A percentile compares a stretch with the other conserved stretches of the same genome.
These are phyloP conservation scores for Chlorella sp. DNA, from an alignment of 139 green algal species.

Conservation along the genomic window DNA sequence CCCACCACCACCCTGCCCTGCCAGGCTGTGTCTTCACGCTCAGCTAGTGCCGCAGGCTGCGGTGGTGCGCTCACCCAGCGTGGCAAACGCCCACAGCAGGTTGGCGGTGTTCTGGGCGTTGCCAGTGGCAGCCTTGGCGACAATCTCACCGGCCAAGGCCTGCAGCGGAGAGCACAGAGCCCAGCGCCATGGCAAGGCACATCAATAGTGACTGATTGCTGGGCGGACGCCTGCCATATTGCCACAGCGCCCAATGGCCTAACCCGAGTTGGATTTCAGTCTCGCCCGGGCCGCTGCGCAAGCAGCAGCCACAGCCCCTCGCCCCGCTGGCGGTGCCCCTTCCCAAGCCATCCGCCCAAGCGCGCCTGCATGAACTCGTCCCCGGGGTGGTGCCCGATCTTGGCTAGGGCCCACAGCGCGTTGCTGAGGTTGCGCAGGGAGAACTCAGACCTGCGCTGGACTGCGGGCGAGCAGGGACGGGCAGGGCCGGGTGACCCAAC, in stretches of 20 bases:
- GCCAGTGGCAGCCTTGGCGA: conserved; percentile 10
- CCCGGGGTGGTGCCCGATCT: conserved; percentile 48
- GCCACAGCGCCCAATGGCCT: no score
- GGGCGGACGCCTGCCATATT: no score
- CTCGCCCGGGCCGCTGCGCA: no score
- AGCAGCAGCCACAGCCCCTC: no score
- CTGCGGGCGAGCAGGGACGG: not conserved
- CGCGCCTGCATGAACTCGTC: conserved; percentile 28
- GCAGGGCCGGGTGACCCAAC: not conserved
- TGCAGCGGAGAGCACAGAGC: no score
- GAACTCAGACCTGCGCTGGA: conserved; percentile 22
- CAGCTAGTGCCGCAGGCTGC: not conserved
- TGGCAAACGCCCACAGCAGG: conserved; percentile 47
- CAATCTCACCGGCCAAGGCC: conserved; percentile 30
- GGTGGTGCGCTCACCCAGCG: conserved; percentile 13
- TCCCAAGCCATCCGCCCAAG: no score
- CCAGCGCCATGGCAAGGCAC: no score
- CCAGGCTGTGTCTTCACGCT: not conserved
- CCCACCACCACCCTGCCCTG: not conserved
- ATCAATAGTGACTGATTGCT: no score
- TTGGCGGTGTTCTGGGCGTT: conserved; percentile 45
- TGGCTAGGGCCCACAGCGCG: conserved; percentile 54
- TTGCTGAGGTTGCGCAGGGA: conserved; percentile 56
- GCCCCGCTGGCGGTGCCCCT: no score
- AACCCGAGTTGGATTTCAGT: no score